Evolutionary conservation across 1,139 yeast species (phyloP).

Genomic region (Blastobotrys raffinosifermentans): DNA sequence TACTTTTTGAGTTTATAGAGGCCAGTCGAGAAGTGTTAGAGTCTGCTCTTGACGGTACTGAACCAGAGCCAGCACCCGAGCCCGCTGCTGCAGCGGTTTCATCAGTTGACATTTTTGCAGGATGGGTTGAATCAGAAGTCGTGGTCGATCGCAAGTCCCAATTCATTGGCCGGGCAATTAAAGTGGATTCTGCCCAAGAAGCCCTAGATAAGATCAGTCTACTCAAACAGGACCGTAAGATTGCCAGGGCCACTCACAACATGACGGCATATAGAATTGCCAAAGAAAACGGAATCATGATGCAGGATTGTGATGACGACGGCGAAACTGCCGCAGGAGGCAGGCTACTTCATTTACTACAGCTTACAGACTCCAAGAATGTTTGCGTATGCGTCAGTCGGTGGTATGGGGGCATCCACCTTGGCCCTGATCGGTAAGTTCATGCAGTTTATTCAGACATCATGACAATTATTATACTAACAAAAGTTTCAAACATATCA

Average conservation of each 20-base stretch:
- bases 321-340: constrained; percentile 98
- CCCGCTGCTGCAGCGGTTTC: too few species aligned
- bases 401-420: constrained; percentile 90
- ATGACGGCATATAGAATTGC: constrained; percentile 83
- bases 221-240: constrained; percentile 58
- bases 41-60: constrained; percentile 17
- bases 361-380: constrained; percentile 73
- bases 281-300: constrained; percentile 44
- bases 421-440: constrained; percentile 67
- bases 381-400: constrained; percentile 82
- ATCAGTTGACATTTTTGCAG: constrained; percentile 48
- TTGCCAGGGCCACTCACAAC: constrained; percentile 67
- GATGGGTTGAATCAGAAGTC: constrained; percentile 76
- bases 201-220: constrained; percentile 48
- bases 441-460: too few species aligned
- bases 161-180: constrained; percentile 70
- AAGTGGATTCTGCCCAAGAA: constrained; percentile 57
- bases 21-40: constrained; percentile 45
- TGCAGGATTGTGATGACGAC: constrained; percentile 91
- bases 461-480: neutral
- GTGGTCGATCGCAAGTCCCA: constrained; percentile 79
- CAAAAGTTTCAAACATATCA: constrained; percentile 81
- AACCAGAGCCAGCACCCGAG: constrained; percentile 20
- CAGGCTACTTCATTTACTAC: constrained; percentile 69
- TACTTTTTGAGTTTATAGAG: constrained; percentile 70